These are phyloP conservation scores for Phaeolepiota aurea DNA, from an alignment of 768 basidiomycete species.

Conservation along the genomic window DNA sequence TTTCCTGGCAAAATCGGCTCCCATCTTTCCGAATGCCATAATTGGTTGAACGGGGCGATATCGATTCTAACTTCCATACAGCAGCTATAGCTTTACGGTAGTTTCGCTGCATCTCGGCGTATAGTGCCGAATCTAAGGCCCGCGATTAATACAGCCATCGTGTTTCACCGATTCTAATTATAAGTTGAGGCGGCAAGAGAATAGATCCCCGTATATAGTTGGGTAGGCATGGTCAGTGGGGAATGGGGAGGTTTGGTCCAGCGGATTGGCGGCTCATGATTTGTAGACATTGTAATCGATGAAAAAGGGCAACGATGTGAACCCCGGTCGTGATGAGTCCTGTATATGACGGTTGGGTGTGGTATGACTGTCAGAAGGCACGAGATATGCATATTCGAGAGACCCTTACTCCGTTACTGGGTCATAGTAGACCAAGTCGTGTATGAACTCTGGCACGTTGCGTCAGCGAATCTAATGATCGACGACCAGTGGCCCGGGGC, in stretches of 20 bases:
- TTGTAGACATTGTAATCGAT: not conserved
- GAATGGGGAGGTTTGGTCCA: not conserved
- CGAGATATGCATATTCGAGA: not conserved
- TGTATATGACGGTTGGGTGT: not conserved
- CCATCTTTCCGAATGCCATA: no score
- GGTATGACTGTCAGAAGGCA: not conserved
- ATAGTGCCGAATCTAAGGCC: not conserved
- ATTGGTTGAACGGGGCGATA: no score
- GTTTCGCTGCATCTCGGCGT: not conserved
- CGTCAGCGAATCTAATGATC: not conserved
- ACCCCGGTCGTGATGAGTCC: not conserved
- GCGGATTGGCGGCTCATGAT: not conserved
- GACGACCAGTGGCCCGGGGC: no score
- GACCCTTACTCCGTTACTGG: not conserved
- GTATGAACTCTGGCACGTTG: not conserved
- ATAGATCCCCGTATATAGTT: not conserved
- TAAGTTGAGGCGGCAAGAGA: not conserved
- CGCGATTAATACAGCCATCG: not conserved
- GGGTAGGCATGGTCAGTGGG: not conserved
- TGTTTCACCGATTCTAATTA: not conserved
- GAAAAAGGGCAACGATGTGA: not conserved
- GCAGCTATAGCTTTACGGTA: not conserved
- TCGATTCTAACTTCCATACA: no score
- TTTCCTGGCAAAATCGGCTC: no score
- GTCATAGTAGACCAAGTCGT: not conserved